These are phyloP conservation scores for Talaromyces adpressus DNA, from an alignment of 495 filamentous ascomycete species.

Conservation along the genomic window DNA sequence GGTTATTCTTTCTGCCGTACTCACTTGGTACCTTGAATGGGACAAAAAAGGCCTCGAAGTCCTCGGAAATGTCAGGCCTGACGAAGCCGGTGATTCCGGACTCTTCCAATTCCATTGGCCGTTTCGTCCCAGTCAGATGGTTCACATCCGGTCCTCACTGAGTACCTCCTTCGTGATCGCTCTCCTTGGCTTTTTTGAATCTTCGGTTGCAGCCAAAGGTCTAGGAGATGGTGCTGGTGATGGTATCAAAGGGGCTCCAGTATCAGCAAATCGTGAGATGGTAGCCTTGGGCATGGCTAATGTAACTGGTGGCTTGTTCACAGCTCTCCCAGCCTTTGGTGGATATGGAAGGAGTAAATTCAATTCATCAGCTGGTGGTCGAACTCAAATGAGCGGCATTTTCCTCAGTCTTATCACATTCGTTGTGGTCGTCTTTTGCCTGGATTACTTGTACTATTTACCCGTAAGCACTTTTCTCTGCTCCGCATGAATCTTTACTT, in stretches of 20 bases:
- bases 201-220: slow-evolving; percentile 92
- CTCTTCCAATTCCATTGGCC: slow-evolving; percentile 82
- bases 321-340: slow-evolving; percentile 86
- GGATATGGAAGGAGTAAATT: slow-evolving; percentile 96
- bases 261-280: slow-evolving; percentile 91
- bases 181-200: slow-evolving; percentile 96
- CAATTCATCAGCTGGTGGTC: slow-evolving; percentile 84
- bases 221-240: slow-evolving; percentile 55
- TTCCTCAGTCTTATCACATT: slow-evolving; percentile 78
- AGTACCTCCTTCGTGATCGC: slow-evolving; percentile 91
- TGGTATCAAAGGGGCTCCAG: slow-evolving; percentile 63
- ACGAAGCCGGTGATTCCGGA: slow-evolving; percentile 40
- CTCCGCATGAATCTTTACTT: slow-evolving; percentile 12
- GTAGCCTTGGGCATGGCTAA: slow-evolving; percentile 90
- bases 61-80: slow-evolving; percentile 70
- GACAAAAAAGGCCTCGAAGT: slow-evolving; percentile 73
- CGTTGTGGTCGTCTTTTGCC: slow-evolving; percentile 66
- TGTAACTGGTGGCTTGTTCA: slow-evolving; percentile 82
- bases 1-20: slow-evolving; percentile 75
- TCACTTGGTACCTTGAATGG: slow-evolving; percentile 77
- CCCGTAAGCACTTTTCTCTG: slow-evolving; percentile 51
- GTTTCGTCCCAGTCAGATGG: slow-evolving; percentile 65
- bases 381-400: slow-evolving; percentile 86
- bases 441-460: slow-evolving; percentile 92
- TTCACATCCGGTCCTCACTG: slow-evolving; percentile 78